A percentile compares a stretch with the other conserved stretches of the same genome.
phyloP scores from a whole-genome alignment of 2,329 filamentous ascomycete genomes.

The Pseudogymnoascus destructans region DNA sequence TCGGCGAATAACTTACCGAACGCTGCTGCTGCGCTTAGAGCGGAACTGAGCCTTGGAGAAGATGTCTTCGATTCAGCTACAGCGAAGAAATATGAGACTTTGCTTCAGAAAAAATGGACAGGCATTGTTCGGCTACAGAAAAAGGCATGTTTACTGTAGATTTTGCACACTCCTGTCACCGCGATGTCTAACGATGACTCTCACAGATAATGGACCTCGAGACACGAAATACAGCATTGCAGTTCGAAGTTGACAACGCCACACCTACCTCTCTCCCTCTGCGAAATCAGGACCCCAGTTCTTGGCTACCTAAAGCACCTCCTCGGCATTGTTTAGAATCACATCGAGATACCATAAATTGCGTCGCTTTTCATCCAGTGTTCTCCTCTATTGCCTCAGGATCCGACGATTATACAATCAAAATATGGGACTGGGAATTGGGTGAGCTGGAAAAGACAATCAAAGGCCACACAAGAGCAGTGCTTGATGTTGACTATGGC shows the following conservation, averaged over 20 bases:
- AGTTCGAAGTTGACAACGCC: conserved; percentile 71
- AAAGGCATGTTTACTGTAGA: conserved; percentile 46
- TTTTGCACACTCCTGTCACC: too few species aligned
- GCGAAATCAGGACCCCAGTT: conserved; percentile 69
- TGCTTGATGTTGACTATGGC: conserved; percentile 81
- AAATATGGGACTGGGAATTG: conserved; percentile 94
- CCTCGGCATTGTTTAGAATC: conserved; percentile 72
- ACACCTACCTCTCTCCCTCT: conserved; percentile 63
- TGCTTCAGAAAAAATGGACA: conserved; percentile 98
- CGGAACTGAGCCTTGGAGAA: conserved; percentile 62
- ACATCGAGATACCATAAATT: conserved; percentile 69
- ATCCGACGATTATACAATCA: conserved; percentile 86
- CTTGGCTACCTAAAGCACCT: conserved; percentile 76
- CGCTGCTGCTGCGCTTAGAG: conserved; percentile 57
- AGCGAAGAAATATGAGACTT: conserved; percentile 83
- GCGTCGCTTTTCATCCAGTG: conserved; percentile 82
- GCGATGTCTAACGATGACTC: too few species aligned
- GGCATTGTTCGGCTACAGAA: conserved; percentile 89
- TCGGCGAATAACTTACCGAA: conserved; percentile 57
- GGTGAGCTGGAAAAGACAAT: conserved; percentile 82
- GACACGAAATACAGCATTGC: conserved; percentile 55
- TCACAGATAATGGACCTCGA: conserved; percentile 84
- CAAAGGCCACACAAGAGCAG: conserved; percentile 82
- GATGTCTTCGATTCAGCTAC: conserved; percentile 63
- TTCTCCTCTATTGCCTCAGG: conserved; percentile 85